Percentiles rank a stretch among this genome's conserved stretches.
Conservation (phyloP, 345 rosid species). For the Arabidopsis suecica region DNA sequence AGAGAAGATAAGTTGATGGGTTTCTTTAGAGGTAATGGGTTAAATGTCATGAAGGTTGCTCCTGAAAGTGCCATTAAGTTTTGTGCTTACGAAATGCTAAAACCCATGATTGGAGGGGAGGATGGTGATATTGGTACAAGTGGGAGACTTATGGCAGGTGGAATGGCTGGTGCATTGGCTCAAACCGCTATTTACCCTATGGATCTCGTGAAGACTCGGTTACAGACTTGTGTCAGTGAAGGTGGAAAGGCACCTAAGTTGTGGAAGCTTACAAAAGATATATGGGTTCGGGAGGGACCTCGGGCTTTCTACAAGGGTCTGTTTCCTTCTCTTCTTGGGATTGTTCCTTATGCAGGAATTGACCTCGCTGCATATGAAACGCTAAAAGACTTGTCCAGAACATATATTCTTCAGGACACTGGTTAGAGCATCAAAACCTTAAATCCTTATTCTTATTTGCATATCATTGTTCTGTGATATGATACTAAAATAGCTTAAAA, state of each 20-base stretch:
- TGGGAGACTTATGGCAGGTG: slow-evolving; percentile 93
- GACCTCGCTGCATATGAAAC: slow-evolving; percentile 97
- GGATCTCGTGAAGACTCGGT: slow-evolving; percentile 98
- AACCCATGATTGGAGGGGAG: slow-evolving; percentile 65
- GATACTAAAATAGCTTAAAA: slow-evolving; percentile 7
- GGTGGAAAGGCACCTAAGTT: slow-evolving; percentile 76
- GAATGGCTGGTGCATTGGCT: slow-evolving; percentile 94
- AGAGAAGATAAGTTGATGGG: slow-evolving; percentile 76
- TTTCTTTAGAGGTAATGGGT: slow-evolving; percentile 93
- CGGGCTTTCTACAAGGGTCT: slow-evolving; percentile 97
- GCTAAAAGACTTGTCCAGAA: slow-evolving; percentile 85
- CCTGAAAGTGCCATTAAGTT: slow-evolving; percentile 98
- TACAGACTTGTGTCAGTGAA: slow-evolving; percentile 75
- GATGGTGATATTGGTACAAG: slow-evolving; percentile 70
- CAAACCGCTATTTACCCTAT: slow-evolving; percentile 91
- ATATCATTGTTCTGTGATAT: slow-evolving; percentile 18
- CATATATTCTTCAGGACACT: slow-evolving; percentile 72
- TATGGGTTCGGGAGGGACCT: slow-evolving; percentile 92
- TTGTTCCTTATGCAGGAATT: slow-evolving; percentile 94
- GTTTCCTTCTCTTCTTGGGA: slow-evolving; percentile 95
- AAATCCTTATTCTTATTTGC: slow-evolving; percentile 5
- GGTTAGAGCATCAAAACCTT: slow-evolving; percentile 51
- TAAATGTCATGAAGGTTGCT: slow-evolving; percentile 94
- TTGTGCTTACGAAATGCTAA: slow-evolving; percentile 85
- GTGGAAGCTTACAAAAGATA: slow-evolving; percentile 72